phyloP scores from a whole-genome alignment of 1,284 basidiomycete species.

The Cryptococcus hybrid region DNA sequence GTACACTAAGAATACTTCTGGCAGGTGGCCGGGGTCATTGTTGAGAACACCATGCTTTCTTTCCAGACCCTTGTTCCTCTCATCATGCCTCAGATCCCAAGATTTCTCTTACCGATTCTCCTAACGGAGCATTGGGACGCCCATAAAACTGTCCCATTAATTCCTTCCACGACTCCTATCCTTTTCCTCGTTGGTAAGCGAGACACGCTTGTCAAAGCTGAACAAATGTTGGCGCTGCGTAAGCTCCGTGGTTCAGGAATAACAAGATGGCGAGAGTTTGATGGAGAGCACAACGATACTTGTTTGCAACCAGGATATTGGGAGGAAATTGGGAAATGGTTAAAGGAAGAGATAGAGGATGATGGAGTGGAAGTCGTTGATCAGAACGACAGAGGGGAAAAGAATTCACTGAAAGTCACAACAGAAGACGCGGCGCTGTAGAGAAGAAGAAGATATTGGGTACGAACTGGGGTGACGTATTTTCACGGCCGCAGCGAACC shows the following conservation, averaged over 20 bases:
- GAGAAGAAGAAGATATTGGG: too few species aligned
- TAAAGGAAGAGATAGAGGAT: conserved; percentile 45
- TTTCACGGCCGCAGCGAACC: too few species aligned
- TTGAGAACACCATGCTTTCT: conserved; percentile 91
- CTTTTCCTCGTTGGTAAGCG: conserved; percentile 74
- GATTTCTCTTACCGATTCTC: conserved; percentile 49
- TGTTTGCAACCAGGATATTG: conserved; percentile 67
- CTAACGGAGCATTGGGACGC: conserved; percentile 79
- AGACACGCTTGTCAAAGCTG: conserved; percentile 81
- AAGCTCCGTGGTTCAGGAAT: conserved; percentile 53
- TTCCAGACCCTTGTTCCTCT: conserved; percentile 75
- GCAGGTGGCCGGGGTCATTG: conserved; percentile 55
- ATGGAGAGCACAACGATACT: conserved; percentile 73
- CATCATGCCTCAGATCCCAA: conserved; percentile 73
- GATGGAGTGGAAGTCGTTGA: not conserved
- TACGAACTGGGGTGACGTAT: too few species aligned
- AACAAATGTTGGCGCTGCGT: conserved; percentile 80
- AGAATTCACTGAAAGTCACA: too few species aligned
- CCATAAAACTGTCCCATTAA: conserved; percentile 63
- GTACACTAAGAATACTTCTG: conserved; percentile 44
- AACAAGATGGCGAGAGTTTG: conserved; percentile 57
- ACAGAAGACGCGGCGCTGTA: too few species aligned
- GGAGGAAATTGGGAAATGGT: conserved; percentile 60
- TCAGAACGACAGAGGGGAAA: too few species aligned
- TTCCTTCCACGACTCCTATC: conserved; percentile 72